phyloP scores from a whole-genome alignment of 106 monocot genomes.

The Dioscorea dumetorum region DNA sequence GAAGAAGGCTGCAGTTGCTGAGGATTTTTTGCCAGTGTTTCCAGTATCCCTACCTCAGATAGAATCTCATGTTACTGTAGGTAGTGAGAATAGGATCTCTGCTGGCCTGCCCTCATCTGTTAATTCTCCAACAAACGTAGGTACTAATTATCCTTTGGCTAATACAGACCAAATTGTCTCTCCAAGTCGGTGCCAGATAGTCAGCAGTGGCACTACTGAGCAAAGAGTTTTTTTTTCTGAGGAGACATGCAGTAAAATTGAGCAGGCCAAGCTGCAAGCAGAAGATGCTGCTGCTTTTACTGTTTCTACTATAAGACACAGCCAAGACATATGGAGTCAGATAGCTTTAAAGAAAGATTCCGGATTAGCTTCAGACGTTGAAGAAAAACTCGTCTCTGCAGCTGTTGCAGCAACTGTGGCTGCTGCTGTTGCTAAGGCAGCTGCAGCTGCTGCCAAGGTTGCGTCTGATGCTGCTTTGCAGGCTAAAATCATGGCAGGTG shows the following conservation, averaged over 20 bases:
- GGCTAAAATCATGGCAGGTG: conserved; percentile 91
- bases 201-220: conserved; percentile 15
- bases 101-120: conserved; percentile 9
- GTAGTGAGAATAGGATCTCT: conserved; percentile 9
- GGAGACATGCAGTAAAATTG: conserved; percentile 54
- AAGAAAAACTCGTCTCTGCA: conserved; percentile 77
- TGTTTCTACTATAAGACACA: conserved; percentile 53
- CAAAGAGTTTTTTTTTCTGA: conserved; percentile 48
- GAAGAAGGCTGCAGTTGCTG: conserved; percentile 34
- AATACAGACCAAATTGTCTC: conserved; percentile 15
- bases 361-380: conserved; percentile 42
- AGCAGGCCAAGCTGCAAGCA: conserved; percentile 73
- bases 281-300: conserved; percentile 78
- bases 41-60: conserved; percentile 28
- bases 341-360: conserved; percentile 33
- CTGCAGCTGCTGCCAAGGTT: conserved; percentile 88
- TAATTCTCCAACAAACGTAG: conserved; percentile 19
- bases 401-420: conserved; percentile 76
- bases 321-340: conserved; percentile 74
- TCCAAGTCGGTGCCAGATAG: conserved; percentile 35
- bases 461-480: conserved; percentile 81
- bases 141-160: conserved; percentile 15
- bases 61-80: conserved; percentile 17
- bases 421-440: conserved; percentile 86
- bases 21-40: conserved; percentile 8